Evolutionary conservation across 768 basidiomycete species (phyloP), one percentile per base, ranked within the genome.

Genomic region (Rubroboletus satanas): DNA sequence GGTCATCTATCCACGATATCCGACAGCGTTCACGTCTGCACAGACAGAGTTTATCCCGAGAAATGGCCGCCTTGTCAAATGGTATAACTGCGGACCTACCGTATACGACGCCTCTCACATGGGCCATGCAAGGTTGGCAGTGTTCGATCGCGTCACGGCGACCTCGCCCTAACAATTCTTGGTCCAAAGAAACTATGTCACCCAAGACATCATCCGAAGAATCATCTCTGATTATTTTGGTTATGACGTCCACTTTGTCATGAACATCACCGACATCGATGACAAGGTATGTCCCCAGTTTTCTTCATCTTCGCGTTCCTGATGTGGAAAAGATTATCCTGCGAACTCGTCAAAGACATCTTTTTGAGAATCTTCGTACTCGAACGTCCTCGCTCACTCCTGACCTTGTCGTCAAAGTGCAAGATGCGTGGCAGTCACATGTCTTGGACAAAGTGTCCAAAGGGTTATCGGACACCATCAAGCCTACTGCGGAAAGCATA

Each of bases 231-330:
- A 98, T 74, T 98, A 96, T 74, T 98, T 98, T 73, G 90, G 91
- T 26, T 98, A 95, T 66, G 91, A 98, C 67, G 88, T 99, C 52
- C 93, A 98, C 70, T 97, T 98, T 67, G 96, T 98, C 43, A 97
- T 97, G 93, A 99, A 99, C 71, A 84, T 99, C 62, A 99, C 97
- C 5, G 96, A 99, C 72, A 97, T 99, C 57, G 97, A 99, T 66
- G 97, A 98, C 80, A 99, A 99, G 84, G 96, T 90, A 55, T 50
- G 75, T 55, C 17, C 18, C 38, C 45, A 5, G n/a, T 46, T 45
- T 48, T 37, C 23, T 41, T 52, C 43, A 1, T 50, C 26, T 46
- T 45, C 21, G 29, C 29, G 26, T 52, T 32, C 31, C 50, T 61
- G 37, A 65, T 35, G 31, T 4, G n/a, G 36, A 33, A 8, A 62